These are phyloP conservation scores for Aspergillus jensenii DNA, from an alignment of 2,329 filamentous ascomycete genomes.

Conservation along the genomic window DNA sequence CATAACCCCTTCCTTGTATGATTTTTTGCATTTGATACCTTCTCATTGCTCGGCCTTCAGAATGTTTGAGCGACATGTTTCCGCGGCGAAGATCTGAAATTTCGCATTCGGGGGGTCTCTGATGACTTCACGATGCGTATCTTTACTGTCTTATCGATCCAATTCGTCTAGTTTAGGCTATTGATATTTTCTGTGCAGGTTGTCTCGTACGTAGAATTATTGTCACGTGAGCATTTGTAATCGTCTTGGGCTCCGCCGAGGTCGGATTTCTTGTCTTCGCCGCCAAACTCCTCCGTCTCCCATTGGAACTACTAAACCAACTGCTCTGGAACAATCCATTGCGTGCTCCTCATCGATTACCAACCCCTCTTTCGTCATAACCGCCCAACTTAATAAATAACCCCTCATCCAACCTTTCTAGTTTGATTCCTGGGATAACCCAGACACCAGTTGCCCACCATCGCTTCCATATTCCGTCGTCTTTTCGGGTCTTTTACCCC, in stretches of 20 bases:
- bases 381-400: not conserved
- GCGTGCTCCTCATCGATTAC: slow-evolving; percentile 4
- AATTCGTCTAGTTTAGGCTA: not conserved
- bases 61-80: slow-evolving; percentile 1
- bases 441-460: slow-evolving; percentile 40
- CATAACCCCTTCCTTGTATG: slow-evolving; percentile 1
- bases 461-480: slow-evolving; percentile 68
- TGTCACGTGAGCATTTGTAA: not conserved
- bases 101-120: not conserved
- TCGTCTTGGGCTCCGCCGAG: too few relatives aligned
- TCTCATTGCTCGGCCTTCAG: not conserved
- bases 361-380: slow-evolving; percentile 9
- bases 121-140: slow-evolving; percentile 4
- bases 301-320: too few relatives aligned
- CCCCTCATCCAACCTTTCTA: not conserved
- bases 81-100: not conserved
- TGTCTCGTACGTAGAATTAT: too few relatives aligned
- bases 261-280: too few relatives aligned
- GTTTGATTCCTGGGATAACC: not conserved
- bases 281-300: too few relatives aligned
- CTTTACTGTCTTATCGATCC: not conserved
- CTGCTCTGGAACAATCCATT: slow-evolving; percentile 3
- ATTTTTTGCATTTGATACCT: slow-evolving; percentile 7
- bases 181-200: not conserved
- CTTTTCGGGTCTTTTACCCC: slow-evolving; percentile 65